These are phyloP conservation scores for Kwoniella pini DNA, from an alignment of 768 basidiomycete species.

Conservation along the genomic window DNA sequence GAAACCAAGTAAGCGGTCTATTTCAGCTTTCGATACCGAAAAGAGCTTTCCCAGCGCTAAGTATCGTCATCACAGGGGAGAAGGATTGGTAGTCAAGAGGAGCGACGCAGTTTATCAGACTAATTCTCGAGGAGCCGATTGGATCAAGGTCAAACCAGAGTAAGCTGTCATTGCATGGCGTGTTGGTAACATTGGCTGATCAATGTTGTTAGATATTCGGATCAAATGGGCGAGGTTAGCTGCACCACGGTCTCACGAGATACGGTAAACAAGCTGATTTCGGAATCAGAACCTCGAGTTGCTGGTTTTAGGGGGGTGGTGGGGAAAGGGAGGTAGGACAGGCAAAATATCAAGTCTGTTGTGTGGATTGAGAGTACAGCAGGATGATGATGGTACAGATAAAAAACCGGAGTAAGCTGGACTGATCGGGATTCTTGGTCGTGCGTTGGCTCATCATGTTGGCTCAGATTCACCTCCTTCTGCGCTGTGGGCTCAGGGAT, in stretches of 20 bases:
- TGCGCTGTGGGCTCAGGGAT: slow-evolving; percentile 88
- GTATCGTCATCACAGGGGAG: slow-evolving; percentile 63
- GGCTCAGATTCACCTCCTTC: slow-evolving; percentile 75
- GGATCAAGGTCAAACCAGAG: slow-evolving; percentile 76
- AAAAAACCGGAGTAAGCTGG: slow-evolving; percentile 64
- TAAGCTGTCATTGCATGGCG: slow-evolving; percentile 11
- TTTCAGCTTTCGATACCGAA: no score
- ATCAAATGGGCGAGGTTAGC: slow-evolving; percentile 52
- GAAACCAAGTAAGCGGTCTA: slow-evolving; percentile 61
- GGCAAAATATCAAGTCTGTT: slow-evolving; percentile 88
- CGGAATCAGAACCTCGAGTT: slow-evolving; percentile 86
- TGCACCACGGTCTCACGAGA: no score
- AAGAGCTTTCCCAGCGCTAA: no score
- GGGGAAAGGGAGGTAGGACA: slow-evolving; percentile 79
- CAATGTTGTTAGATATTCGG: slow-evolving; percentile 43
- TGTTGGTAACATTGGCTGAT: not conserved
- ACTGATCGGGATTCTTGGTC: not conserved
- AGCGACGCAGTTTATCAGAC: slow-evolving; percentile 74
- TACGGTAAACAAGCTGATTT: slow-evolving; percentile 47
- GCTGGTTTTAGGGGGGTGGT: slow-evolving; percentile 85
- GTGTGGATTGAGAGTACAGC: slow-evolving; percentile 82
- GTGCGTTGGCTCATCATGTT: not conserved
- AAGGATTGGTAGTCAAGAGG: slow-evolving; percentile 91
- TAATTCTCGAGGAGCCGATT: slow-evolving; percentile 84
- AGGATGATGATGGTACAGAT: slow-evolving; percentile 59